Percentiles rank a stretch among this genome's conserved stretches.
Conservation (phyloP, 2,329 filamentous ascomycete genomes). For the Pseudopithomyces maydicus region DNA sequence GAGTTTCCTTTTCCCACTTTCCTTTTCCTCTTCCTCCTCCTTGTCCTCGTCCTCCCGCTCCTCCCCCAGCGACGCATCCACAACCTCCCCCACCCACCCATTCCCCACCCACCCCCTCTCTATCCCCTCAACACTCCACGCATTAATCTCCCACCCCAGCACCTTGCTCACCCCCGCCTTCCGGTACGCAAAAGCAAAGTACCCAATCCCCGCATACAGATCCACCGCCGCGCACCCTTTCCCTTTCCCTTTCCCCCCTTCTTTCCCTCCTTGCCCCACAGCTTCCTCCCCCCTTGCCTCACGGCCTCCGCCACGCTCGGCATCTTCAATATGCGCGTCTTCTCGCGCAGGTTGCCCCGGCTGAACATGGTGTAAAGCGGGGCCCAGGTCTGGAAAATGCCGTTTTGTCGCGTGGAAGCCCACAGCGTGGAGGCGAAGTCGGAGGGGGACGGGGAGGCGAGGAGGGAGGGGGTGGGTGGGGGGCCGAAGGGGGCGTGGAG, state of each 20-base stretch:
- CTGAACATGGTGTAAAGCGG: slow-evolving; percentile 94
- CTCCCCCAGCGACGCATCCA: not conserved
- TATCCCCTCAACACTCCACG: slow-evolving; percentile 56
- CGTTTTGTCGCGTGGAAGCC: slow-evolving; percentile 75
- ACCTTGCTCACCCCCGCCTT: slow-evolving; percentile 70
- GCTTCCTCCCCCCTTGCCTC: too few species aligned
- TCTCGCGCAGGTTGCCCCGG: slow-evolving; percentile 87
- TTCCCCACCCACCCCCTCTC: too few species aligned
- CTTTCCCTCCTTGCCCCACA: too few species aligned
- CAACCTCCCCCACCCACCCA: slow-evolving; percentile 38
- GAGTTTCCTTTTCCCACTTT: too few species aligned
- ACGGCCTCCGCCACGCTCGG: slow-evolving; percentile 36
- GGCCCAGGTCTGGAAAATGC: slow-evolving; percentile 83
- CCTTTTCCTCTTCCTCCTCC: slow-evolving; percentile 12
- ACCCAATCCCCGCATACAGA: slow-evolving; percentile 90
- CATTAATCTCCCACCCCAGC: slow-evolving; percentile 86
- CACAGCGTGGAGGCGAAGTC: slow-evolving; percentile 76
- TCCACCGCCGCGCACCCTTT: slow-evolving; percentile 61
- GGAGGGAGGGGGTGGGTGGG: slow-evolving; percentile 18
- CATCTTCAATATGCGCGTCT: slow-evolving; percentile 70
- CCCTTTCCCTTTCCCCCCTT: not conserved
- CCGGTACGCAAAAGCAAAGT: slow-evolving; percentile 87
- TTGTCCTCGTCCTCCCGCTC: not conserved
- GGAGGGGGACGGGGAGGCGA: slow-evolving; percentile 25
- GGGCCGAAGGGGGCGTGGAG: slow-evolving; percentile 78